These are phyloP conservation scores for Cucurbita moschata DNA, from an alignment of 306 rosid genomes.

Conservation along the genomic window DNA sequence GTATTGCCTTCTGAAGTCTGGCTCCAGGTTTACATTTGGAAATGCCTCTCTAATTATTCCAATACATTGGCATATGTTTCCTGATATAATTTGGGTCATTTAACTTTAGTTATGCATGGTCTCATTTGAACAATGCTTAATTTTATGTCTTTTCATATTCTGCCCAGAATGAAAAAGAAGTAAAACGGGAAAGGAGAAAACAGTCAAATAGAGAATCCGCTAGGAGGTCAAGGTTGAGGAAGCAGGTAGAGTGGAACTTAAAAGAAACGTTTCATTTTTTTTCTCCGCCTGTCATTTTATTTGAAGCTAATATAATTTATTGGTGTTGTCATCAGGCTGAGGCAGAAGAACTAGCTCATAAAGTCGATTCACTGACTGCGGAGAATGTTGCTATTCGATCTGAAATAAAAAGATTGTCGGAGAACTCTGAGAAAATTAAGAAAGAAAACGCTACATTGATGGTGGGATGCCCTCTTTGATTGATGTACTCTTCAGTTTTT, in stretches of 20 bases:
- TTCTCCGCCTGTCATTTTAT: background rate
- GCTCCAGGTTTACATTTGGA: conserved; percentile 33
- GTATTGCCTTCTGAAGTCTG: conserved; percentile 60
- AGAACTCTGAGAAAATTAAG: conserved; percentile 54
- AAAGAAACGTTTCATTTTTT: background rate
- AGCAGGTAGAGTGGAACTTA: conserved; percentile 46
- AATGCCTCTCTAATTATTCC: background rate
- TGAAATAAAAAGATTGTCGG: conserved; percentile 46
- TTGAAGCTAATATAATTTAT: background rate
- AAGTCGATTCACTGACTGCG: conserved; percentile 47
- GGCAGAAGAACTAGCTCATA: conserved; percentile 60
- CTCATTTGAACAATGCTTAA: background rate
- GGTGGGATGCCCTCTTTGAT: conserved; percentile 24
- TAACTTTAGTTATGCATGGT: background rate
- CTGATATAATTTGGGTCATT: background rate
- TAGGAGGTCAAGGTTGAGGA: conserved; percentile 92
- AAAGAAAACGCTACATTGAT: conserved; percentile 50
- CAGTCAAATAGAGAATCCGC: conserved; percentile 98
- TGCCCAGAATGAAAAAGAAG: conserved; percentile 66
- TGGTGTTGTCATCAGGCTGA: conserved; percentile 43
- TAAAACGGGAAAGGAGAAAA: conserved; percentile 86
- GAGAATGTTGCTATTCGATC: conserved; percentile 52
- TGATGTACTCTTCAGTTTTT: background rate
- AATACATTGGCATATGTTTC: background rate
- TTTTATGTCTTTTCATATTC: conserved; percentile 8